Evolutionary conservation across 1,139 yeast genomes (phyloP).

Genomic region (Pichia sp.): DNA sequence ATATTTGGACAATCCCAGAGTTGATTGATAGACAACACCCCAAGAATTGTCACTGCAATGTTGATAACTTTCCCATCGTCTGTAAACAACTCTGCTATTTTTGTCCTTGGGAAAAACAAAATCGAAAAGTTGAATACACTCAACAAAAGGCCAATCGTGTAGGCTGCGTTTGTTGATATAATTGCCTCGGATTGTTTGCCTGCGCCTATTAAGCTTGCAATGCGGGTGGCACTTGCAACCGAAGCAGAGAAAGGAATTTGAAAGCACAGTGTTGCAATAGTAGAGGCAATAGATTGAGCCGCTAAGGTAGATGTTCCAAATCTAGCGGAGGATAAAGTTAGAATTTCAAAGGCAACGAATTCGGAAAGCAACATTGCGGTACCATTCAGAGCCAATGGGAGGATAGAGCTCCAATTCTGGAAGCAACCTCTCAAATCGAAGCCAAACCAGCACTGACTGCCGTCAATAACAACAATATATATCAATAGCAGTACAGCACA

Average conservation of each 20-base stretch:
- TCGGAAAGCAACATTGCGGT: conserved; percentile 43
- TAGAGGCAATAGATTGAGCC: conserved; percentile 40
- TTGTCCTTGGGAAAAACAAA: conserved; percentile 28
- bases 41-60: conserved; percentile 22
- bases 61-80: conserved; percentile 24
- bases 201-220: conserved; percentile 39
- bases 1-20: conserved; percentile 39
- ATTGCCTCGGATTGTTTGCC: conserved; percentile 31
- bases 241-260: conserved; percentile 42
- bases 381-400: conserved; percentile 38
- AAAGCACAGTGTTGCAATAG: conserved; percentile 37
- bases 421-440: conserved; percentile 25
- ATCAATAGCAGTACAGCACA: conserved; percentile 34
- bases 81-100: conserved; percentile 27
- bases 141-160: conserved; percentile 27
- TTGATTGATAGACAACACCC: conserved; percentile 35
- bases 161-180: conserved; percentile 31
- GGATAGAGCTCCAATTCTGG: conserved; percentile 29
- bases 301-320: conserved; percentile 41
- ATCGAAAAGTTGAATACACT: conserved; percentile 29
- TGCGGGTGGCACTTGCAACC: conserved; percentile 40
- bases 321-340: conserved; percentile 38
- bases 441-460: conserved; percentile 36
- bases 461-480: conserved; percentile 29
- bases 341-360: conserved; percentile 40